These are phyloP conservation scores for Dipodascus geniculatus DNA, from an alignment of 805 yeast genomes.

Conservation along the genomic window DNA sequence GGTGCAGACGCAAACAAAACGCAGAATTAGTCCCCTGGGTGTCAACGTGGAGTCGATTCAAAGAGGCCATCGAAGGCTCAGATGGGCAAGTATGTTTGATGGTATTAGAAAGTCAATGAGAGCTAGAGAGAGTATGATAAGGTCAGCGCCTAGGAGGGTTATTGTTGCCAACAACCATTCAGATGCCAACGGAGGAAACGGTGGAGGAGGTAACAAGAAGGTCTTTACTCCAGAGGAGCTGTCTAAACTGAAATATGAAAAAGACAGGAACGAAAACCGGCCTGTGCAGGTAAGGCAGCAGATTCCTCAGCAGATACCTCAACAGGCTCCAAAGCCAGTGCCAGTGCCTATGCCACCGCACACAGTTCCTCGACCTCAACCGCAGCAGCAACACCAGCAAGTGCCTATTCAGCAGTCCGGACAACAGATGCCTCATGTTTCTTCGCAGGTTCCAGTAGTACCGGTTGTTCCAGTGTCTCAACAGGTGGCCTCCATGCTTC, in stretches of 20 bases:
- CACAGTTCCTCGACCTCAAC: slow-evolving; percentile 12
- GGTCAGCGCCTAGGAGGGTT: slow-evolving; percentile 45
- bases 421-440: slow-evolving; percentile 19
- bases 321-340: slow-evolving; percentile 10
- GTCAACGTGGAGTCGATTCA: slow-evolving; percentile 90
- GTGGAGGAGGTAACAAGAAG: slow-evolving; percentile 16
- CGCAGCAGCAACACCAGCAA: slow-evolving; percentile 15
- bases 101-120: slow-evolving; percentile 84
- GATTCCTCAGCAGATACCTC: slow-evolving; percentile 8
- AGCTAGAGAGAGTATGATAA: slow-evolving; percentile 53
- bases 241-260: slow-evolving; percentile 68
- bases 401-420: slow-evolving; percentile 17
- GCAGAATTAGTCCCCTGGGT: slow-evolving; percentile 84
- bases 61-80: slow-evolving; percentile 76
- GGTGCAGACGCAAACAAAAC: slow-evolving; percentile 76
- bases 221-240: slow-evolving; percentile 78
- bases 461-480: too few relatives aligned
- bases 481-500: background rate
- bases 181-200: slow-evolving; percentile 10
- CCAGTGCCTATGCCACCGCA: slow-evolving; percentile 2
- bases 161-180: slow-evolving; percentile 27
- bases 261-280: slow-evolving; percentile 78
- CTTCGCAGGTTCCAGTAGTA: background rate
- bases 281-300: slow-evolving; percentile 4
- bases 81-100: slow-evolving; percentile 98